Evolutionary conservation across 2,329 filamentous ascomycete species (phyloP), one percentile per base, ranked within the genome.

Genomic region (Bipolaris zeicola): DNA sequence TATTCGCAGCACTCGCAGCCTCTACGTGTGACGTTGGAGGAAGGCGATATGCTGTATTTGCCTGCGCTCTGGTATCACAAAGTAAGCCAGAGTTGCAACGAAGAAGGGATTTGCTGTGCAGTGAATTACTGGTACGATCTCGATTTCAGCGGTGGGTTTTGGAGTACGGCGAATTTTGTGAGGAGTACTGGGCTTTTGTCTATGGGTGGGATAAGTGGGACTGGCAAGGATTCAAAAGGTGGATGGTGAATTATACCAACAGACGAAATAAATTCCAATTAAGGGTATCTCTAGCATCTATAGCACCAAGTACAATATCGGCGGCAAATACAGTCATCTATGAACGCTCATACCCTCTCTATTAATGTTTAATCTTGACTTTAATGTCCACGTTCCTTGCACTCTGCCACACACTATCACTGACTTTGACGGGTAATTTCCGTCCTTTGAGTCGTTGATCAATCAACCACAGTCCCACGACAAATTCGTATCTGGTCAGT

Each of bases 41-140:
- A 87, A 8, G 90, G 90, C 0, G 91, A 95, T 70, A 91, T 95
- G 87, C 74, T 95, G 14, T 95, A 95, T 76, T 78, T 95, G 28
- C 91, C 91, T 6, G 87, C 89, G 5, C 84, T 93, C 81, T 95
- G 91, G 91, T 90, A 74, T 70, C 91, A 95, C 71, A 92, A 94
- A 71, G 91, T 95, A 4, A 86, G 84, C 6, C 91, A 95, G 70
- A 87, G 83, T 2, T 87, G 85, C 62, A 82, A 81, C 0, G 78
- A 85, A 0, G 89, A 92, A 60, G 88, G 87, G 0, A 85, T 93
- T 31, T 91, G 90, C 39, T 86, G 89, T 52, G 89, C 91, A 1
- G 87, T 92, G 36, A 95, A 95, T 68, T 94, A 94, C 73, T 95
- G 91, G 89, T 92, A 92, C 63, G 90, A 94, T 70, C 89, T 93